These are phyloP conservation scores for Suillus hirtellus DNA, from an alignment of 768 basidiomycete species.

Conservation along the genomic window DNA sequence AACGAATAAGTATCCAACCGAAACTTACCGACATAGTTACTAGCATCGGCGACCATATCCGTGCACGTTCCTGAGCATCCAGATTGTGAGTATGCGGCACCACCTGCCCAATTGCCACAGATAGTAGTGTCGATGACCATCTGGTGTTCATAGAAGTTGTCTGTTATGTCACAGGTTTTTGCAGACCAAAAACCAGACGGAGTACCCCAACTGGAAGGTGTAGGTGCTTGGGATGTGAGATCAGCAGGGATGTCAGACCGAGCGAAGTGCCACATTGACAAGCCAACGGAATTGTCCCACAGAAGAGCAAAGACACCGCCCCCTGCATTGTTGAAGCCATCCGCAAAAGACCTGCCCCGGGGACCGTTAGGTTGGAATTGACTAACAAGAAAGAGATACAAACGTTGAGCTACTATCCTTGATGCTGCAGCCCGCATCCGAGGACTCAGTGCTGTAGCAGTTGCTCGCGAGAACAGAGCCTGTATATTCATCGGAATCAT, in stretches of 20 bases:
- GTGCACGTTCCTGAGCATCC: conserved; percentile 46
- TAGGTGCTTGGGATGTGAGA: conserved; percentile 44
- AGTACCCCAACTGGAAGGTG: conserved; percentile 52
- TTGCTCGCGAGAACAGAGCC: conserved; percentile 25
- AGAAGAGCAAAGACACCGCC: conserved; percentile 61
- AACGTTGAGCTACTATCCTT: conserved; percentile 35
- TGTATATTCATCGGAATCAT: conserved; percentile 16
- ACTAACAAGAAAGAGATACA: not conserved
- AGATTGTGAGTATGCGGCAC: conserved; percentile 26
- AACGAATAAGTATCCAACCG: conserved; percentile 24
- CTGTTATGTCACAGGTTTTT: conserved; percentile 45
- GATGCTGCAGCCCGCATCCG: conserved; percentile 54
- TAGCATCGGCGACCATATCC: conserved; percentile 51
- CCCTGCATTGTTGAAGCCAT: conserved; percentile 31
- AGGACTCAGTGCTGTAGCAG: conserved; percentile 41
- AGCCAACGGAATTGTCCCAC: conserved; percentile 49
- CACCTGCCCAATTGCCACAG: conserved; percentile 33
- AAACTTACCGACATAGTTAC: conserved; percentile 49
- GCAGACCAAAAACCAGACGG: conserved; percentile 56
- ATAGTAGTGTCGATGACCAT: conserved; percentile 43
- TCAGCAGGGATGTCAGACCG: conserved; percentile 53
- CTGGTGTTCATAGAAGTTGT: conserved; percentile 55
- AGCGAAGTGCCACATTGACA: conserved; percentile 58
- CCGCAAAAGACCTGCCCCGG: conserved; percentile 38
- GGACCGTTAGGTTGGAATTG: conserved; percentile 36